These are phyloP conservation scores for Macaranga tanarius DNA, from an alignment of 441 rosid genomes.

Conservation along the genomic window DNA sequence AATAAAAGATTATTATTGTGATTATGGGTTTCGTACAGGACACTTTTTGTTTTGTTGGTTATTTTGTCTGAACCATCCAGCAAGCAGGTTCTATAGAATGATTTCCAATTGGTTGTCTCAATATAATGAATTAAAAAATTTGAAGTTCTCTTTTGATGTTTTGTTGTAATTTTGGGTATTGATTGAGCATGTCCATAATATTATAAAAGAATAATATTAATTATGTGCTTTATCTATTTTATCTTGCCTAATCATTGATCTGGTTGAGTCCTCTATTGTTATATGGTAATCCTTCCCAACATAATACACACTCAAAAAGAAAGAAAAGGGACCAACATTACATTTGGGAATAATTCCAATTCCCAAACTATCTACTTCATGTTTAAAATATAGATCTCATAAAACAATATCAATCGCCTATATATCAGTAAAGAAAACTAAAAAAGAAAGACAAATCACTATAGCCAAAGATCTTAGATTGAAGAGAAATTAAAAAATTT, in stretches of 20 bases:
- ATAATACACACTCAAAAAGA: not conserved
- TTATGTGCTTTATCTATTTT: not conserved
- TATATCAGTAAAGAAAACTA: conserved; percentile 11
- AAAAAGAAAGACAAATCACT: conserved; percentile 1
- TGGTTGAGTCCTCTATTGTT: not conserved
- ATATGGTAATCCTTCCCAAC: not conserved
- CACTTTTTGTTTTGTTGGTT: too few species aligned
- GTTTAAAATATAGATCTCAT: conserved; percentile 6
- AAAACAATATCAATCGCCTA: conserved; percentile 9
- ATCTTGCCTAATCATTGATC: too few species aligned
- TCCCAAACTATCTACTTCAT: not conserved
- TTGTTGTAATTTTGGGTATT: too few species aligned
- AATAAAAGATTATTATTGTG: not conserved
- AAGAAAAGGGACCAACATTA: not conserved
- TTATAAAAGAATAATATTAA: not conserved
- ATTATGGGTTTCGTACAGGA: too few species aligned
- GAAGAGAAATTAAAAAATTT: conserved; percentile 29
- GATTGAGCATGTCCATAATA: not conserved
- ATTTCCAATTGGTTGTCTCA: not conserved
- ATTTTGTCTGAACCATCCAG: too few species aligned
- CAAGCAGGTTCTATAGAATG: too few species aligned
- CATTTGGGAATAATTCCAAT: not conserved
- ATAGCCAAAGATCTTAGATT: conserved; percentile 19
- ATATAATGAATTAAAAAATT: too few species aligned
- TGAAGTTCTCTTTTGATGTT: too few species aligned